Base-by-base conservation (phyloP, 1,284 basidiomycete species). In the Dichomitus squalens region DNA sequence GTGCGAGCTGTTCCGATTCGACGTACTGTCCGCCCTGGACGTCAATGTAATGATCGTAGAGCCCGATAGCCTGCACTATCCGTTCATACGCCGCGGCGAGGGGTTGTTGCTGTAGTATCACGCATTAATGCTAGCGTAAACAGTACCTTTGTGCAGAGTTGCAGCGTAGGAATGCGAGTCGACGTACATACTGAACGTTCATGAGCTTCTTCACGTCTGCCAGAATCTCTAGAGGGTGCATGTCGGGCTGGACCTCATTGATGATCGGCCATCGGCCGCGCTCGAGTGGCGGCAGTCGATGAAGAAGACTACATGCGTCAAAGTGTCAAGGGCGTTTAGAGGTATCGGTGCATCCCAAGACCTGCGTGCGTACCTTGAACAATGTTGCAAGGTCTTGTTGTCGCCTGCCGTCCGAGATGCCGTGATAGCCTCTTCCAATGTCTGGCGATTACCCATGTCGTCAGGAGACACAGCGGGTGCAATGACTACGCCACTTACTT, bases 161-260 rank as follows among this genome's bases (percentile, higher is more conserved):
- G 20, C 23, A 23, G 39, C 27, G n/a, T 31, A 18, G 25, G 21
- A 58, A 31, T n/a, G 51, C 12, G 3, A 34, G 14, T 35, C 5
- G 16, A 66, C 72, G 4, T 66, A 86, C 84, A 68, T 83, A 76
- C 61, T 77, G 71, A 43, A 83, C 77, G 49, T 83, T 78, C 58
- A 88, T 70, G 6, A 89, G 75, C 67, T 89, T 89, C 64, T 79
- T 79, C 16, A 86, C 81, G 63, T 93, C 91, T 66, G 80, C 86
- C 31, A 93, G 76, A 31, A 92, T 79, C 70, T 93, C 90, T 4
- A 85, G 74, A 9, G 91, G 88, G 64, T 92, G 86, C 40, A 91
- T 75, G 63, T 89, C 83, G 3, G 86, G 81, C 68, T 92, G 88
- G n/a, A 91, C 80, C 70, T 89, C 86, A 65, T 90, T 90, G 35